Base-by-base conservation (phyloP, 2,329 filamentous ascomycete species). In the Xylariales sp. region DNA sequence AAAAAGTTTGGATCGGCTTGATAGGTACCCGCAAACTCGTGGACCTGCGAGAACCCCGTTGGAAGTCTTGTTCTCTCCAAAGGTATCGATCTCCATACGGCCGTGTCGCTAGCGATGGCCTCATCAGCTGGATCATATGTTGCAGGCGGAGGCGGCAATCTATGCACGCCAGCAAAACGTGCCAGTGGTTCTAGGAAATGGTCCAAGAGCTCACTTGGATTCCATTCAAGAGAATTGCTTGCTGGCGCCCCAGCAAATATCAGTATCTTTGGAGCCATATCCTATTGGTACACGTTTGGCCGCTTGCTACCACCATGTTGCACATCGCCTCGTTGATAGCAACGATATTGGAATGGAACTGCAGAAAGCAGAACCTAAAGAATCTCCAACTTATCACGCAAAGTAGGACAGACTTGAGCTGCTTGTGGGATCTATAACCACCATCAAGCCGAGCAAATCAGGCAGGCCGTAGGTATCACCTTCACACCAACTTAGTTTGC, bases 211-310 rank as follows among this genome's bases (percentile, higher is more conserved):
- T 55, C 50, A 2, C 60, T 48, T 11, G 72, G 55, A 31, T 69
- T 56, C 75, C 81, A 85, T 28, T 70, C 58, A 16, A 88, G 65
- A 17, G 64, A 59, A 8, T 59, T 60, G 20, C 62, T 54, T 23
- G 70, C 59, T 3, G 84, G 84, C n/a, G 83, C 80, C 17, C 83
- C 83, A 11, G 59, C 39, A 31, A 65, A 49, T 18, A 66, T 52
- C 6, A 66, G 32, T 16, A 61, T 32, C 40, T 51, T 63, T 21
- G 40, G 37, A 14, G 51, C 38, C 60, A 62, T 62, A 16, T 16
- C 27, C 12, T 25, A 12, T 31, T 13, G 27, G 20, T n/a, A n/a
- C n/a, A n/a, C n/a, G 14, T 4, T 31, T 10, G 18, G 17, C 35
- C 18, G 23, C 12, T 29, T 13, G 17, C 12, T 16, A 16, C 4